Base-by-base conservation (phyloP, 345 rosid genomes). In the Aquilaria sinensis region DNA sequence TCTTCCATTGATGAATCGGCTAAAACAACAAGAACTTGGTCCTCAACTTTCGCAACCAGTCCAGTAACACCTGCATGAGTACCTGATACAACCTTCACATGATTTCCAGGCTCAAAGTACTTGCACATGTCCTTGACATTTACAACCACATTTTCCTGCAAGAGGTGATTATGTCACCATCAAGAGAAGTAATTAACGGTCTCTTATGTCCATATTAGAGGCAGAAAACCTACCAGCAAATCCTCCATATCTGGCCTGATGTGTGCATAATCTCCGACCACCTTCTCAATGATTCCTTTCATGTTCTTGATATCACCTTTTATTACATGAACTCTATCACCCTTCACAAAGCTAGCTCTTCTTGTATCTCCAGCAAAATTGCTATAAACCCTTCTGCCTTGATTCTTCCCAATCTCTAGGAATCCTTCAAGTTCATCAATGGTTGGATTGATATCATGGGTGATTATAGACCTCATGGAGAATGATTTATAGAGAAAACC, bases 361-460 rank as follows among this genome's bases (percentile, higher is more conserved):
- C 87, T 89, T 78, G 90, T 81, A 67, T 88, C 86, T 5, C 90
- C 84, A 72, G 85, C 86, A 67, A 94, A 83, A 68, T 86, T 73
- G 75, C 84, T 74, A 56, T 75, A 87, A 33, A 85, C 61, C 67
- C 88, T 91, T 51, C 77, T 67, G 14, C 88, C 97, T 65, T 89
- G 93, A 67, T 77, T 81, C 81, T 86, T 90, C 57, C 86, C 79
- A 58, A 96, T 92, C 59, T 79, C 67, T 63, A 83, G 79, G 53
- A 92, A 92, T 73, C 88, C 88, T 67, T 92, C 96, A 65, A 88
- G 87, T 72, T 92, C 94, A 76, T 92, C 98, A 77, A 88, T 88
- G 23, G 88, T 76, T 31, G 98, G 98, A 56, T 86, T 80, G 47
- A 92, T 85, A 68, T 85, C 82, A 60, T 72, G 84, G 37, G 79